phyloP scores from a whole-genome alignment of 768 basidiomycete genomes.

The Mycena vulgaris region DNA sequence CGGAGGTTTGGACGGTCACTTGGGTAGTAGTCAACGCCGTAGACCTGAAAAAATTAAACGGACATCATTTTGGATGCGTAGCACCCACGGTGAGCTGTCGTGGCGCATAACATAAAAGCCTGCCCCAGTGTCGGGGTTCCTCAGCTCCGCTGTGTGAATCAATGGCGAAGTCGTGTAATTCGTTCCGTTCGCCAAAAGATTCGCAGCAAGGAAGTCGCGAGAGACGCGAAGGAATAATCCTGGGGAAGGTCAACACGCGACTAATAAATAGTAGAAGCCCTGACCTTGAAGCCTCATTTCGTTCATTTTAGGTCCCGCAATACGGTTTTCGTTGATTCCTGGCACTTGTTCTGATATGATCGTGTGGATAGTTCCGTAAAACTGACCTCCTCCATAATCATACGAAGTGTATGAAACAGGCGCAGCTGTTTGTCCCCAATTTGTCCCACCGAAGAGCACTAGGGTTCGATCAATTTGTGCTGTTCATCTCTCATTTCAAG shows the following conservation, averaged over 20 bases:
- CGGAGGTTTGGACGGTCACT: constrained; percentile 62
- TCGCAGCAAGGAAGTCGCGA: constrained; percentile 60
- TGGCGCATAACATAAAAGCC: constrained; percentile 69
- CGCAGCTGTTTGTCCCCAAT: constrained; percentile 72
- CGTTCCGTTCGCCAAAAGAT: constrained; percentile 65
- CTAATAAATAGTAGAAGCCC: background rate
- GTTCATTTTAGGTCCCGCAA: constrained; percentile 65
- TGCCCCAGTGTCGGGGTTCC: constrained; percentile 60
- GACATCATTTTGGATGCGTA: background rate
- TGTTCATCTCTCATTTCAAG: background rate
- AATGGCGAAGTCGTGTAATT: constrained; percentile 62
- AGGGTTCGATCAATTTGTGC: background rate
- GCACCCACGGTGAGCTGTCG: constrained; percentile 55
- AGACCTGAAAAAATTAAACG: constrained; percentile 49
- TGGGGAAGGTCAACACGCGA: constrained; percentile 33
- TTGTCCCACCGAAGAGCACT: constrained; percentile 77
- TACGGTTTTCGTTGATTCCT: constrained; percentile 69
- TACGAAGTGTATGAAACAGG: constrained; percentile 75
- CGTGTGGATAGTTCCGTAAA: too few species aligned
- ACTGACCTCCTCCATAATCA: constrained; percentile 68
- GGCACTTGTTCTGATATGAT: background rate
- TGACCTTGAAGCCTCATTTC: constrained; percentile 69
- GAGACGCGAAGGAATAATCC: constrained; percentile 70
- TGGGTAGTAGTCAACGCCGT: constrained; percentile 60
- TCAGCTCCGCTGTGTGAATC: constrained; percentile 63